Conservation (phyloP, 2,329 filamentous ascomycete genomes). For the Fusarium sp. region DNA sequence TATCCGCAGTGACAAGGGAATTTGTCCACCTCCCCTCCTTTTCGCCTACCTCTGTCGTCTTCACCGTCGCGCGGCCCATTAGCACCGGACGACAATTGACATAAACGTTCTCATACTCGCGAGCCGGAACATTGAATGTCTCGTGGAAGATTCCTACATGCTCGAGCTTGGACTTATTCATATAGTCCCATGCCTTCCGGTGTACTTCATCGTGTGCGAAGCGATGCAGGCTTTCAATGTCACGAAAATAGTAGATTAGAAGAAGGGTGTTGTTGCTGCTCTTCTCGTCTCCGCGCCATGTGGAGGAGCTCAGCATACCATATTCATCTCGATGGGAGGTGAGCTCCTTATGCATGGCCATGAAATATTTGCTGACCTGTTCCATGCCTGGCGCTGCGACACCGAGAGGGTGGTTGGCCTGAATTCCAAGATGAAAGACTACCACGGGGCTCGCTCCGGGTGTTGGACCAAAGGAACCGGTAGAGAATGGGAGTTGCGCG, state of each 20-base stretch:
- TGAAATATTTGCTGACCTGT: constrained; percentile 56
- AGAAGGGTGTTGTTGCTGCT: constrained; percentile 58
- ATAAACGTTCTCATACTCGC: constrained; percentile 66
- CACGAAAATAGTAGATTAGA: constrained; percentile 64
- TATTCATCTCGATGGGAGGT: constrained; percentile 55
- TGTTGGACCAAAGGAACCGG: constrained; percentile 45
- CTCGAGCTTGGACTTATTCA: constrained; percentile 52
- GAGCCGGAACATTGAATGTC: constrained; percentile 59
- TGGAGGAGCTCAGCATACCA: constrained; percentile 60
- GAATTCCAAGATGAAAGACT: constrained; percentile 60
- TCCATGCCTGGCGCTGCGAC: constrained; percentile 59
- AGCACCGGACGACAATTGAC: constrained; percentile 56
- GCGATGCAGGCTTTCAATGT: constrained; percentile 60
- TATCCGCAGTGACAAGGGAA: constrained; percentile 51
- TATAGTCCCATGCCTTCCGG: constrained; percentile 64
- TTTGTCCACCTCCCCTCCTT: constrained; percentile 50
- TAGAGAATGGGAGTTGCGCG: constrained; percentile 51
- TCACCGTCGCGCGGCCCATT: constrained; percentile 50
- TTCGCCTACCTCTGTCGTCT: constrained; percentile 28
- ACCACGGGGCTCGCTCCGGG: constrained; percentile 52
- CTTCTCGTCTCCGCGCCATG: constrained; percentile 56
- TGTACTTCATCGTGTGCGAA: constrained; percentile 66
- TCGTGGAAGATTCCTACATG: constrained; percentile 68
- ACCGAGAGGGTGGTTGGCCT: constrained; percentile 64
- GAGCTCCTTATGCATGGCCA: constrained; percentile 53